Conservation (phyloP, 73 alveolate species). For the Paramecium sonneborni region DNA sequence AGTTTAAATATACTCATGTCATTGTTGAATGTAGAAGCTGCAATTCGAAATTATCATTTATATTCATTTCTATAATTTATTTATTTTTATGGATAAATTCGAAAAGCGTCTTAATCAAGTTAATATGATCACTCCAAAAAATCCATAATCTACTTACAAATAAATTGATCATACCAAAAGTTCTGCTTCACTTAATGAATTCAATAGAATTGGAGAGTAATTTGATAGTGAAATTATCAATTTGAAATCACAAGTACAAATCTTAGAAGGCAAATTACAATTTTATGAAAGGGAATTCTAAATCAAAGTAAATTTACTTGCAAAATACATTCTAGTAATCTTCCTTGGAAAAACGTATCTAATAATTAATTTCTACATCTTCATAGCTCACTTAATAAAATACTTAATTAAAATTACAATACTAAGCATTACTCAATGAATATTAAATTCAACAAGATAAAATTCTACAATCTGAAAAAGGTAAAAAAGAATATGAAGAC, state of each 20-base stretch:
- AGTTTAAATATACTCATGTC: background rate
- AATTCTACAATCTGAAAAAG: background rate
- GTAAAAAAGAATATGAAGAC: background rate
- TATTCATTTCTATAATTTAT: background rate
- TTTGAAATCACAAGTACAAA: conserved; percentile 7
- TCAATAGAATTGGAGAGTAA: background rate
- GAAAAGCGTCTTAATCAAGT: conserved; percentile 44
- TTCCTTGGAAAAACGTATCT: conserved; percentile 32
- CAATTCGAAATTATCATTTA: background rate
- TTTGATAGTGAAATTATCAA: conserved; percentile 35
- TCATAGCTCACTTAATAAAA: conserved; percentile 38
- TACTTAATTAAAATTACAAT: background rate
- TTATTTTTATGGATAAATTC: conserved; percentile 27
- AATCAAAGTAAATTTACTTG: background rate
- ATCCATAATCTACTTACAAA: background rate
- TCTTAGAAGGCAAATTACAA: conserved; percentile 36
- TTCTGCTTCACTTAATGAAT: conserved; percentile 27
- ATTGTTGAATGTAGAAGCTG: conserved; percentile 6
- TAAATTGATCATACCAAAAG: background rate
- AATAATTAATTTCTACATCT: conserved; percentile 20
- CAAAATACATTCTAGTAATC: conserved; percentile 9
- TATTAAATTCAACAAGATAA: background rate
- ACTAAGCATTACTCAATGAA: conserved; percentile 22
- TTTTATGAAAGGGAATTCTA: conserved; percentile 38
- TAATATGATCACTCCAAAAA: conserved; percentile 31